phyloP scores from a whole-genome alignment of 2,329 filamentous ascomycete species.

The Sporothrix euskadiensis region DNA sequence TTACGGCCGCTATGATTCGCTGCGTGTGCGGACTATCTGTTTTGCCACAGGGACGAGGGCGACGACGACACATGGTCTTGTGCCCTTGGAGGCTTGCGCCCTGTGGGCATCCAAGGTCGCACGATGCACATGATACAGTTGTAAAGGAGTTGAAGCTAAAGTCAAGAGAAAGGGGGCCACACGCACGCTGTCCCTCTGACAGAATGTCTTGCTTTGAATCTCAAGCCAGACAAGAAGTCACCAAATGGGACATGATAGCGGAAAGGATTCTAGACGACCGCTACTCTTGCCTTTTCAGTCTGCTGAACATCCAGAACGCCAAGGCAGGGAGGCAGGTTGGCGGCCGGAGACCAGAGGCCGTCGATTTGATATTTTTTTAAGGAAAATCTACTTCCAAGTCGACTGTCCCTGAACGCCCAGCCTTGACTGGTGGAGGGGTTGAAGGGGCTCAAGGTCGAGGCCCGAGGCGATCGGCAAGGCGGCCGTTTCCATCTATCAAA shows the following conservation, averaged over 20 bases:
- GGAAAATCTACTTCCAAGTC: no score
- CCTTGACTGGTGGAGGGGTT: background rate
- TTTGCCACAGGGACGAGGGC: conserved; percentile 1
- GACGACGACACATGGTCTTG: background rate
- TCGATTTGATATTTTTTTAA: background rate
- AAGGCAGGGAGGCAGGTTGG: background rate
- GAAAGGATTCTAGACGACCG: background rate
- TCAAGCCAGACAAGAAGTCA: background rate
- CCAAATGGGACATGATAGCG: background rate
- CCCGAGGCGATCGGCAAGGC: background rate
- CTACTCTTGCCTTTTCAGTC: background rate
- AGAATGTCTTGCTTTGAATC: background rate
- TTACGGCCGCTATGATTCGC: conserved; percentile 18
- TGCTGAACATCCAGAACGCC: background rate
- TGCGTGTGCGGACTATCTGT: background rate
- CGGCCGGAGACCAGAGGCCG: background rate
- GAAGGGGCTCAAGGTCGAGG: background rate
- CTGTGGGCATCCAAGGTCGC: background rate
- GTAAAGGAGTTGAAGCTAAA: background rate
- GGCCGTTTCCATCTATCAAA: background rate
- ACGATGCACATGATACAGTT: background rate
- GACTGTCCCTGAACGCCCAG: background rate
- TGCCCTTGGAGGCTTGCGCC: background rate
- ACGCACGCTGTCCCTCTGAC: background rate
- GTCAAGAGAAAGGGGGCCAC: background rate